Conservation (phyloP, 352 stramenopile species). For the Hyaloperonospora brassicae region DNA sequence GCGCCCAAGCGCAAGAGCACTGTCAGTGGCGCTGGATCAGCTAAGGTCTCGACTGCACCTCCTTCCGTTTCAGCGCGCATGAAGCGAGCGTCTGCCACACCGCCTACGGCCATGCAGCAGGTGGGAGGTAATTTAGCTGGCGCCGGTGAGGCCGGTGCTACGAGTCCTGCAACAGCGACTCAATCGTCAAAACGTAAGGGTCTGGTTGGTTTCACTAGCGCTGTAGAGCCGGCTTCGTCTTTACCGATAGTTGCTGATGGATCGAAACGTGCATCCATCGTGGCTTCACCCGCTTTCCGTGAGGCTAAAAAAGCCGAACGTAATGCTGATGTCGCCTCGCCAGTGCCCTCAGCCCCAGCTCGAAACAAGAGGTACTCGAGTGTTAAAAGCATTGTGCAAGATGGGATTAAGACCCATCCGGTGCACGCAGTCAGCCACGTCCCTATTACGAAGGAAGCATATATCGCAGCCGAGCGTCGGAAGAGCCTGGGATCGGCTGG, state of each 20-base stretch:
- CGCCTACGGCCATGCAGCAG: background rate
- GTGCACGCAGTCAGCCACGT: constrained; percentile 16
- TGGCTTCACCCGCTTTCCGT: constrained; percentile 27
- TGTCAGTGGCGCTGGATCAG: constrained; percentile 16
- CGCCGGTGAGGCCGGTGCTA: background rate
- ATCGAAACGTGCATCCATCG: constrained; percentile 29
- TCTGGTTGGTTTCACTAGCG: constrained; percentile 10
- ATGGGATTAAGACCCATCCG: constrained; percentile 17
- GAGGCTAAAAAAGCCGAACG: constrained; percentile 27
- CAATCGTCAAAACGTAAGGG: constrained; percentile 8
- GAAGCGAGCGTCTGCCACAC: constrained; percentile 30
- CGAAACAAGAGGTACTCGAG: constrained; percentile 39
- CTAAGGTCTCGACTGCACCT: constrained; percentile 18
- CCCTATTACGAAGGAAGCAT: constrained; percentile 33
- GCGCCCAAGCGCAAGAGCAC: constrained; percentile 13
- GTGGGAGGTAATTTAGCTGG: too few relatives aligned
- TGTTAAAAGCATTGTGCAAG: constrained; percentile 47
- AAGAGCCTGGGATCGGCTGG: constrained; percentile 33
- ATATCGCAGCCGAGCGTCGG: constrained; percentile 34
- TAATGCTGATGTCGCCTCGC: constrained; percentile 1
- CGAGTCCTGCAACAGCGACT: constrained; percentile 1
- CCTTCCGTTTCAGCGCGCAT: constrained; percentile 20
- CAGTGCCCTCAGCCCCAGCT: constrained; percentile 2
- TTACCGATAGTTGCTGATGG: constrained; percentile 14
- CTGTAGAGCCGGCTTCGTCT: constrained; percentile 11